phyloP scores from a whole-genome alignment of 495 filamentous ascomycete species.

The Lentithecium fluviatile region DNA sequence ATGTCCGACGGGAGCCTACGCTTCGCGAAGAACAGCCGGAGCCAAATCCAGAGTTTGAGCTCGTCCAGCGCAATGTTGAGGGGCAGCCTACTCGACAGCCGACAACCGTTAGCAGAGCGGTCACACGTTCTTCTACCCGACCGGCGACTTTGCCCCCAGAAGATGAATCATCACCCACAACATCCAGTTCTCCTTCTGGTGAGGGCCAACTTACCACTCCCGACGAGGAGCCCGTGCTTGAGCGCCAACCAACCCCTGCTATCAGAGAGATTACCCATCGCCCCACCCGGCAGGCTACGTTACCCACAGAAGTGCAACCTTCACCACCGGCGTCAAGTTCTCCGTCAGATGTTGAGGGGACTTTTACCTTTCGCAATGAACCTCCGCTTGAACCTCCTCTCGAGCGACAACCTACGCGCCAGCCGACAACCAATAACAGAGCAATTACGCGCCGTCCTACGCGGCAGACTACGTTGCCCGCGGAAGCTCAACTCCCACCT shows the following conservation, averaged over 20 bases:
- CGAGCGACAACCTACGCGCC: background rate
- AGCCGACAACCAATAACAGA: background rate
- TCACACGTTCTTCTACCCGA: background rate
- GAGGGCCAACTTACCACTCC: too few species aligned
- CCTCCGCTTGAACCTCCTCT: background rate
- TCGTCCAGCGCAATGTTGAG: background rate
- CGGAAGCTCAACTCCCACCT: background rate
- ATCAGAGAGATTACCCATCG: background rate
- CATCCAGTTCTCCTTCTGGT: too few species aligned
- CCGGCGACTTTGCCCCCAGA: background rate
- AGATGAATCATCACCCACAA: too few species aligned
- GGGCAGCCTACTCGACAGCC: background rate
- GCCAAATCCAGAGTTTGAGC: background rate
- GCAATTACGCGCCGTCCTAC: background rate
- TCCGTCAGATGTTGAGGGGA: too few species aligned
- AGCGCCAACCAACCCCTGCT: background rate
- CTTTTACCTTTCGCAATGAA: too few species aligned
- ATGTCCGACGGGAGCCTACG: background rate
- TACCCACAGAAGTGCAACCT: too few species aligned
- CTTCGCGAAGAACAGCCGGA: background rate
- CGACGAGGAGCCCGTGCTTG: background rate
- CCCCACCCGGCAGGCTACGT: background rate
- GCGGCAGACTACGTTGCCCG: background rate
- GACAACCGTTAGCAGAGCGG: background rate
- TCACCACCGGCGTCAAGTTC: too few species aligned